Conservation (phyloP, 345 rosid genomes). For the Anacardium occidentale region DNA sequence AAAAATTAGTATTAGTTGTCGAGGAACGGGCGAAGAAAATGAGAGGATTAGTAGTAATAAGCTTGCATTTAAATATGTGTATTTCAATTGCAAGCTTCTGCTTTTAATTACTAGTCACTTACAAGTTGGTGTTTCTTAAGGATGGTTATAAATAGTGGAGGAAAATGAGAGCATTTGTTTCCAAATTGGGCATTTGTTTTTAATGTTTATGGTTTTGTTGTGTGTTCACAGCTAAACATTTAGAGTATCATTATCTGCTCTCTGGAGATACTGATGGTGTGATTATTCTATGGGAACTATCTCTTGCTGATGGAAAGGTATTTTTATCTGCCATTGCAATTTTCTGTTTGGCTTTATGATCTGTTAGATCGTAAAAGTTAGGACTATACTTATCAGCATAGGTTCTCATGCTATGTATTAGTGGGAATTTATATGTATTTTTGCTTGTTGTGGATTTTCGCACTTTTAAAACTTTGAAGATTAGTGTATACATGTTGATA, state of each 20-base stretch:
- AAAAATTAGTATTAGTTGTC: not conserved
- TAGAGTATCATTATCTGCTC: conserved; percentile 62
- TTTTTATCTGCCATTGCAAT: not conserved
- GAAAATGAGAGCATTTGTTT: not conserved
- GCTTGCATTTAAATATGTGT: conserved; percentile 52
- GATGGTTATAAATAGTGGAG: not conserved
- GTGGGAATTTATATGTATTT: too few relatives aligned
- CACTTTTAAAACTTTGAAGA: not conserved
- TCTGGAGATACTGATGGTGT: conserved; percentile 84
- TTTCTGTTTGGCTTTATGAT: not conserved
- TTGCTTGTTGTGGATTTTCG: not conserved
- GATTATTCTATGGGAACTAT: conserved; percentile 74
- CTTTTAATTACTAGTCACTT: not conserved
- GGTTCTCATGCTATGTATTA: too few relatives aligned
- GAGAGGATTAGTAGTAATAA: conserved; percentile 29
- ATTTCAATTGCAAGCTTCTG: not conserved
- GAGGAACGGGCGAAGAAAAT: not conserved
- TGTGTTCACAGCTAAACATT: conserved; percentile 49
- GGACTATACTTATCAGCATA: not conserved
- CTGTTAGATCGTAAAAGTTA: too few relatives aligned
- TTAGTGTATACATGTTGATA: not conserved
- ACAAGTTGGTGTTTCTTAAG: not conserved
- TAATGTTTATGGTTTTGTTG: not conserved
- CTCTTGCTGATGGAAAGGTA: conserved; percentile 57
- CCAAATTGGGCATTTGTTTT: not conserved